These are phyloP conservation scores for Alisma plantagoaquatica DNA, from an alignment of 106 monocot genomes.

Conservation along the genomic window DNA sequence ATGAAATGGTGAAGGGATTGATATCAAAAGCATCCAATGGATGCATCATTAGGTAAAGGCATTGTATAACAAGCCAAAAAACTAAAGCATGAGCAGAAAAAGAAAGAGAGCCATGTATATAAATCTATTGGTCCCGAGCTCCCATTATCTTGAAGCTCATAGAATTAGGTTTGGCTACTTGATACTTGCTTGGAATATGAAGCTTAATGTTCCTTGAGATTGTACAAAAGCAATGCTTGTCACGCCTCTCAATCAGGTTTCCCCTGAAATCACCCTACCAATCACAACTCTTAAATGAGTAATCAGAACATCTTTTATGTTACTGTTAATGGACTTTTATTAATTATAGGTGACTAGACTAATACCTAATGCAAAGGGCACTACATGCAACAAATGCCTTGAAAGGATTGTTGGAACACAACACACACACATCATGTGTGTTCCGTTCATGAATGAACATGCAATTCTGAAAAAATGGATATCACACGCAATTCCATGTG, in stretches of 20 bases:
- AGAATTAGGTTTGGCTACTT: background rate
- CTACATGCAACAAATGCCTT: too few species aligned
- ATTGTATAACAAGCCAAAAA: too few species aligned
- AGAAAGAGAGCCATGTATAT: background rate
- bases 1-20: slow-evolving; percentile 93
- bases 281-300: too few species aligned
- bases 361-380: slow-evolving; percentile 51
- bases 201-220: too few species aligned
- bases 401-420: slow-evolving; percentile 60
- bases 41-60: slow-evolving; percentile 58
- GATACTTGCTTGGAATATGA: background rate
- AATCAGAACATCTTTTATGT: too few species aligned
- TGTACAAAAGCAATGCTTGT: too few species aligned
- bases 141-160: background rate
- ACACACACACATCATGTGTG: slow-evolving; percentile 50
- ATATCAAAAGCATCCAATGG: slow-evolving; percentile 84
- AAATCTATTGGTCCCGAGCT: background rate
- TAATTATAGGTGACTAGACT: slow-evolving; percentile 54
- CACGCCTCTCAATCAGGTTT: too few species aligned
- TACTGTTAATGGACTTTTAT: too few species aligned
- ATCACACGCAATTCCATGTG: slow-evolving; percentile 60
- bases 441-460: slow-evolving; percentile 48
- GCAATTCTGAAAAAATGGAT: slow-evolving; percentile 58
- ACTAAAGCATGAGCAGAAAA: background rate
- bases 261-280: too few species aligned